Base-by-base conservation (phyloP, 495 filamentous ascomycete genomes). In the Xanthoparmelia taractica region DNA sequence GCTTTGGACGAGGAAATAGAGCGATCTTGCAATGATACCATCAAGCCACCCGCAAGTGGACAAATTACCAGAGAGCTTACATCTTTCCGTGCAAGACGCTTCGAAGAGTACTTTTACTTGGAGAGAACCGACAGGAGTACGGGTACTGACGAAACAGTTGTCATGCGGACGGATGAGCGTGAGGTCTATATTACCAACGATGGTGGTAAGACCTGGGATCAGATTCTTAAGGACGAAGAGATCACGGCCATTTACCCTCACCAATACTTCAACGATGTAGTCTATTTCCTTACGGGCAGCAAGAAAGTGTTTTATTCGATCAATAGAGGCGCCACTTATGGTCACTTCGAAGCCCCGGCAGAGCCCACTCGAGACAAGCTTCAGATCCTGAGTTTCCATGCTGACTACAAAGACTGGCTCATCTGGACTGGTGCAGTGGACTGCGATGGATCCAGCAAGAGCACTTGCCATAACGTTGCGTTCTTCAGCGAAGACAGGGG, bases 121-220 rank as follows among this genome's bases (percentile, higher is more conserved):
- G 92, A 97, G 68, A 85, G 91, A 10, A 84, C 85, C 31, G 84
- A 85, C 13, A 80, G 80, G 50, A 87, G 82, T 69, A 73, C 70
- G 15, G 81, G 76, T 25, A 71, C 79, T 1, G 90, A 92, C 63
- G 94, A 97, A 76, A 96, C 93, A 0, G 78, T 99, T 60, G 82
- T 97, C 68, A 83, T 91, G 79, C 85, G 86, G 18, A 92, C 88
- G 1, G 74, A 79, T 45, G 76, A 85, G 13, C 73, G 80, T 12
- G 78, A 87, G 58, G 78, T 94, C 47, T 89, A 77, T 64, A 75
- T 95, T 43, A 87, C 87, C 0, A 83, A 85, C 65, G 84, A 97
- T 69, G 92, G 96, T 67, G 95, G 93, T 68, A 91, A 92, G 77
- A 85, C 71, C 3, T 99, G 91, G 92, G 75, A 85, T 38, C 78